Conservation (phyloP, 129 eudicot species). For the Flaveria linearis region DNA sequence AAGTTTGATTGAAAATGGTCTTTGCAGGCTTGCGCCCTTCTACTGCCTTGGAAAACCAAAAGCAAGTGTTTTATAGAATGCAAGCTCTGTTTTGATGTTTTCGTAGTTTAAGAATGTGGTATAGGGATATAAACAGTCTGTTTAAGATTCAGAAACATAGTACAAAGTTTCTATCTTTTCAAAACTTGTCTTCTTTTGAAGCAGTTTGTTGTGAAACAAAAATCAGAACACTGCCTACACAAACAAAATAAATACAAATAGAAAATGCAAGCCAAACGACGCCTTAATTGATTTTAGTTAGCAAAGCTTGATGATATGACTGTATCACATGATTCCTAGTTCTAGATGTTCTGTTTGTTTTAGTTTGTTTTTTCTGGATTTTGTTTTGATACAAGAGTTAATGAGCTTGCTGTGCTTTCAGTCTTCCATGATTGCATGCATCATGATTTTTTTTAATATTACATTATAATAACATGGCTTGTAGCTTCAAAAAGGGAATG, state of each 20-base stretch:
- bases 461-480: slow-evolving; percentile 8
- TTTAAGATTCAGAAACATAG: neutral
- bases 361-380: neutral
- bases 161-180: too few species aligned
- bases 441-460: neutral
- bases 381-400: neutral
- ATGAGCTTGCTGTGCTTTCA: neutral
- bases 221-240: neutral
- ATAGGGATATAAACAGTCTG: neutral
- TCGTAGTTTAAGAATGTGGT: neutral
- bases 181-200: neutral
- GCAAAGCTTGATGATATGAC: neutral
- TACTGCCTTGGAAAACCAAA: neutral
- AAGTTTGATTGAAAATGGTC: neutral
- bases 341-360: neutral
- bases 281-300: neutral
- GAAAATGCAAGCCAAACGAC: neutral
- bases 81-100: neutral
- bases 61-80: too few species aligned
- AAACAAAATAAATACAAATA: too few species aligned
- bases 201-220: neutral
- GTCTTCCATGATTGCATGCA: neutral
- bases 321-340: neutral
- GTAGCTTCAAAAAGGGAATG: slow-evolving; percentile 78
- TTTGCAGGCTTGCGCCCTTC: neutral